Conservation (phyloP, 805 yeast genomes). For the Candida awuae region DNA sequence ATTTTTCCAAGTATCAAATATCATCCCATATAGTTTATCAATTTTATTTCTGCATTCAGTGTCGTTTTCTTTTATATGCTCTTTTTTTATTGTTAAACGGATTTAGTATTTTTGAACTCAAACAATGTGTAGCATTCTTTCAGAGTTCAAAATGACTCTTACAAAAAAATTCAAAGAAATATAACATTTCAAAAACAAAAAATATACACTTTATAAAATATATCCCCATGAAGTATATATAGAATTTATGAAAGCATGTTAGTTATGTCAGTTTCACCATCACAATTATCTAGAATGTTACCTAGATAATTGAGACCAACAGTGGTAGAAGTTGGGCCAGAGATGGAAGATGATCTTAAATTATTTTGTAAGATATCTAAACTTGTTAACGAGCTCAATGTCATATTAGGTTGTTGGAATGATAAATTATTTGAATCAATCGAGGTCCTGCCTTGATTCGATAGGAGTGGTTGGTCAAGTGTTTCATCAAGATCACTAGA, state of each 20-base stretch:
- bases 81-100: no score
- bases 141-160: no score
- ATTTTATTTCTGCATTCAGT: no score
- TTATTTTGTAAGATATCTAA: neutral
- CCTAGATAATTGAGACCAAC: conserved; percentile 5
- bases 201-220: no score
- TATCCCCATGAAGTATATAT: no score
- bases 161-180: no score
- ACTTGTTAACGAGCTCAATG: neutral
- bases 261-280: conserved; percentile 6
- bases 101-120: no score
- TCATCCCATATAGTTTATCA: no score
- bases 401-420: neutral
- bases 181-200: no score
- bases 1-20: no score
- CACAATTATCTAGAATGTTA: conserved; percentile 1
- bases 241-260: conserved; percentile 5
- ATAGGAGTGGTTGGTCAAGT: neutral
- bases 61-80: no score
- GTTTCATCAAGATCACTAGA: neutral
- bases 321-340: neutral
- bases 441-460: neutral
- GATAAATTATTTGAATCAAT: neutral
- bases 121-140: no score
- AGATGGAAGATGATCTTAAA: neutral